Evolutionary conservation across 257 asterid species (phyloP).

Genomic region (Fraxinus excelsior): DNA sequence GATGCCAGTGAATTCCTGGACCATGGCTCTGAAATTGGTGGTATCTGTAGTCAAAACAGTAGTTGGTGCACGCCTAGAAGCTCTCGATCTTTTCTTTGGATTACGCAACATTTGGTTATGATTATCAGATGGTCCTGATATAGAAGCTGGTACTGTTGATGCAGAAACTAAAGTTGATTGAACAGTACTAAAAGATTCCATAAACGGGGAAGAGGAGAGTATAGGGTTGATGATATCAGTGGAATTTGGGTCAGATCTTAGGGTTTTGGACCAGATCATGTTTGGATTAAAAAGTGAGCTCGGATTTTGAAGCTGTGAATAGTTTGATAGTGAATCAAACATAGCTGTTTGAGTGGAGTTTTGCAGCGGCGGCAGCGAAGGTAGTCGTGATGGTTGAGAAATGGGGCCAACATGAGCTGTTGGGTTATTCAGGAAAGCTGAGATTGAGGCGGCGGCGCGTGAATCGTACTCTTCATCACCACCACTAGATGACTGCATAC

Average conservation of each 20-base stretch:
- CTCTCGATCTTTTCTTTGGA: conserved; percentile 76
- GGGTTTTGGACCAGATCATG: conserved; percentile 41
- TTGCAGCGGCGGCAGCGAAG: conserved; percentile 20
- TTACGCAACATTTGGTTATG: conserved; percentile 44
- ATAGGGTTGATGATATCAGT: conserved; percentile 18
- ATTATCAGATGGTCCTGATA: conserved; percentile 7
- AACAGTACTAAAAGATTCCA: background rate
- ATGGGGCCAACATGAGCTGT: conserved; percentile 25
- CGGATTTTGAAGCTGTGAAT: conserved; percentile 27
- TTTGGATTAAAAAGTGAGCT: conserved; percentile 33
- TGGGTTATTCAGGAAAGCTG: conserved; percentile 26
- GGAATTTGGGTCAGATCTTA: conserved; percentile 43
- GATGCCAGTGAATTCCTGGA: conserved; percentile 87
- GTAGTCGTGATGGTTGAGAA: conserved; percentile 24
- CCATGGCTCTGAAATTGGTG: conserved; percentile 89
- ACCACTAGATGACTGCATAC: conserved; percentile 71
- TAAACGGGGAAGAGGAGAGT: conserved; percentile 26
- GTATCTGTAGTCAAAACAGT: conserved; percentile 83
- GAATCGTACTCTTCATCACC: conserved; percentile 74
- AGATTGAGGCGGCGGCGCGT: conserved; percentile 46
- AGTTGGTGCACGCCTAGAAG: conserved; percentile 84
- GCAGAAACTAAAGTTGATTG: conserved; percentile 17
- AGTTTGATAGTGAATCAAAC: conserved; percentile 56
- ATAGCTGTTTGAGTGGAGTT: background rate
- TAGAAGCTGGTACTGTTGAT: background rate